Conservation (phyloP, 1,284 basidiomycete genomes). For the Rugiboletus extremiorientalis region DNA sequence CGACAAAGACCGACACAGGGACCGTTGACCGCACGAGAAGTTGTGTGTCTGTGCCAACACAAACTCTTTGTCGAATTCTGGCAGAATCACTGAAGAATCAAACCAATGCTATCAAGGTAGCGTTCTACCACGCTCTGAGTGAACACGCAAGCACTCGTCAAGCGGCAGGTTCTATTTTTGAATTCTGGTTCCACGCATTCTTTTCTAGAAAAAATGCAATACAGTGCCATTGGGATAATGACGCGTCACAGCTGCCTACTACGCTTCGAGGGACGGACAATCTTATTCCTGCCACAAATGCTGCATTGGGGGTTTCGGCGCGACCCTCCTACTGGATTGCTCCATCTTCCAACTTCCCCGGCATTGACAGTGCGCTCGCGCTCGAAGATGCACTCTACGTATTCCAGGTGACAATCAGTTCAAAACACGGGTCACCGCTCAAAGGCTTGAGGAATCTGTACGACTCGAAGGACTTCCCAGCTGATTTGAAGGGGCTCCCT, state of each 20-base stretch:
- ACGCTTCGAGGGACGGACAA: background rate
- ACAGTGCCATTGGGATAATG: background rate
- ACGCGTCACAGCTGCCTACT: background rate
- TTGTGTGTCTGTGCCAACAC: background rate
- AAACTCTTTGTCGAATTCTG: background rate
- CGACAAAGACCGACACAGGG: rapidly evolving
- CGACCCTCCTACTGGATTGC: background rate
- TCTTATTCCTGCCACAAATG: too few relatives aligned
- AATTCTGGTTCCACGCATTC: slow-evolving; percentile 6
- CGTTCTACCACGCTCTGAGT: background rate
- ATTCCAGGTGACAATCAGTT: background rate
- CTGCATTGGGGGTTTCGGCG: background rate
- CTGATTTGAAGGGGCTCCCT: background rate
- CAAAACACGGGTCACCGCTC: background rate
- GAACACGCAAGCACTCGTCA: background rate
- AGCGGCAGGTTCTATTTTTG: background rate
- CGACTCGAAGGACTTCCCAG: background rate
- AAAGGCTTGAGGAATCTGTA: background rate
- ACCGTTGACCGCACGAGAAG: background rate
- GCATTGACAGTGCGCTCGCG: background rate
- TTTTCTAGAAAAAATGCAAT: background rate
- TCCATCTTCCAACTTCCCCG: background rate
- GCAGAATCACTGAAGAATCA: background rate
- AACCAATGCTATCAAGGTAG: background rate
- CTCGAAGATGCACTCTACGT: background rate